A percentile compares a stretch with the other conserved stretches of the same genome.
Conservation (phyloP, 305 asterid species). For the Solanum hybrid region DNA sequence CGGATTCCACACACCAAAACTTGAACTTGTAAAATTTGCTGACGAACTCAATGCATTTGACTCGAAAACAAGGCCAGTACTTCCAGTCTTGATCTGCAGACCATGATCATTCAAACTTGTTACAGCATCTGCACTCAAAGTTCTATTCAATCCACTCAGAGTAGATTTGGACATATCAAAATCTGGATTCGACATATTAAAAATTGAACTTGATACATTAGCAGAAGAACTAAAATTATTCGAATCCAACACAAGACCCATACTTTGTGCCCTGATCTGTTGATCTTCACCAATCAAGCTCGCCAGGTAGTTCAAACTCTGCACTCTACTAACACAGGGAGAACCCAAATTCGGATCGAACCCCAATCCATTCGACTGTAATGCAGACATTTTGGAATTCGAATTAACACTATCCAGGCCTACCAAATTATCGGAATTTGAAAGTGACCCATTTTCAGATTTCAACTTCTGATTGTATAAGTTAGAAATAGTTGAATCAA, state of each 20-base stretch:
- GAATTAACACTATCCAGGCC: not conserved
- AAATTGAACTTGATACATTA: not conserved
- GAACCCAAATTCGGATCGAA: not conserved
- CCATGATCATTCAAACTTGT: not conserved
- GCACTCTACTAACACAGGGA: slow-evolving; percentile 1
- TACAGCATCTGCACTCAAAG: slow-evolving; percentile 1
- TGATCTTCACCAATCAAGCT: slow-evolving; percentile 22
- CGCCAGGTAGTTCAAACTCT: not conserved
- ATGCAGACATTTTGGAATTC: not conserved
- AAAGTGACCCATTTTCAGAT: slow-evolving; percentile 14
- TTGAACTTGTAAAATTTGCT: not conserved
- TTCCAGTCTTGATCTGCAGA: not conserved
- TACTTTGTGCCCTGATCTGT: slow-evolving; percentile 18
- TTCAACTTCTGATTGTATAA: slow-evolving; percentile 29
- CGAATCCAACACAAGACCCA: slow-evolving; percentile 8
- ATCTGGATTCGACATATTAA: not conserved
- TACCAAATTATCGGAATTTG: slow-evolving; percentile 8
- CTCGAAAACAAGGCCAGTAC: not conserved
- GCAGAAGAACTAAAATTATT: slow-evolving; percentile 10
- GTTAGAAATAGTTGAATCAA: slow-evolving; percentile 27
- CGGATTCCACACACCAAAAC: not conserved
- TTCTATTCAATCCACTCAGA: slow-evolving; percentile 3
- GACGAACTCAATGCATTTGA: not conserved
- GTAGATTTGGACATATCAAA: not conserved
- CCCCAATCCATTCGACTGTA: slow-evolving; percentile 1